Base-by-base conservation (phyloP, 768 basidiomycete species). In the Nidula microcarpa region DNA sequence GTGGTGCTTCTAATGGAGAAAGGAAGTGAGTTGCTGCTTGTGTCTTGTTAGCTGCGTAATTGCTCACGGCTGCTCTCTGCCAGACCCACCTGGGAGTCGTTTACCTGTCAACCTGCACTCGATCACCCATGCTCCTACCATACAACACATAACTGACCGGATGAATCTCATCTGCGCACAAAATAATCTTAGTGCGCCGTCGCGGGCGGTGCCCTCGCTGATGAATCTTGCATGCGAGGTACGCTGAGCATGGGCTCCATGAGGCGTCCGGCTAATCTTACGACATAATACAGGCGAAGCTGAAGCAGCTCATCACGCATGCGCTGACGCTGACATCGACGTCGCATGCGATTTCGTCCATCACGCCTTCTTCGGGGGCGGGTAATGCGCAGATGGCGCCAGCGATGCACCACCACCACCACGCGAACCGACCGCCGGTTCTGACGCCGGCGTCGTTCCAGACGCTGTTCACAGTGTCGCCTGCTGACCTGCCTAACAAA, bases 161-260 rank as follows among this genome's bases (percentile, higher is more conserved):
- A 82, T 91, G 55, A 90, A 90, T 60, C 81, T 93, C 34, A 87
- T 91, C 55, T 89, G 84, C 39, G 86, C 88, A 1, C 90, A 93
- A 60, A 84, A 91, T 59, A 85, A 85, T 58, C 68, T 91, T 1
- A 72, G 72, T 2, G 67, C 76, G 14, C 88, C 90, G 0, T 74
- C 80, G 4, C 82, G 83, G 46, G 68, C 74, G 6, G 90, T 89
- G 6, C 75, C 88, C 10, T 74, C 83, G 2, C 73, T 92, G 2
- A 80, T 91, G 77, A 82, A 84, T 66, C 77, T 90, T 47, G 90
- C 90, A 1, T 87, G 85, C 60, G 89, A 93, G 75, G 89, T 88
- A 55, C 8, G 72, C 65, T 6, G 11, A 9, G n/a, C 36, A 34
- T n/a, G 17, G 32, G 47, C 49, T 10, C n/a, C 18, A 56, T 33